These are phyloP conservation scores for Endoconidiophora polonica DNA, from an alignment of 2,329 filamentous ascomycete genomes.

Conservation along the genomic window DNA sequence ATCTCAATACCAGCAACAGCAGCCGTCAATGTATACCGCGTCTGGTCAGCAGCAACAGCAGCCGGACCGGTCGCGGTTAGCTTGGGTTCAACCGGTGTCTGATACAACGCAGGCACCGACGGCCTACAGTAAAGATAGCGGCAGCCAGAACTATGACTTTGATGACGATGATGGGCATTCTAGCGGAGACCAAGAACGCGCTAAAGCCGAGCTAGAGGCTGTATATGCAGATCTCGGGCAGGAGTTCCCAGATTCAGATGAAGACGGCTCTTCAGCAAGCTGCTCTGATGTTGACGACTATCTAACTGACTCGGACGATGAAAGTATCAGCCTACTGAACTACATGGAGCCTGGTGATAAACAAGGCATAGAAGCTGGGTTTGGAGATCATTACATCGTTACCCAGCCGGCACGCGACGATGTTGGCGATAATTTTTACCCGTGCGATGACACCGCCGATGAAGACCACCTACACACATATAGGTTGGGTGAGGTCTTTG, in stretches of 20 bases:
- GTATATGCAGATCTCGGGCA: conserved; percentile 34
- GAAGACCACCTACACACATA: conserved; percentile 73
- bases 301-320: conserved; percentile 10
- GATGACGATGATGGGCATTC: conserved; percentile 13
- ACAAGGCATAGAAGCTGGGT: conserved; percentile 56
- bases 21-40: conserved; percentile 4
- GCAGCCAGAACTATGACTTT: too few species aligned
- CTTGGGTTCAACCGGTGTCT: not conserved
- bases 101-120: too few species aligned
- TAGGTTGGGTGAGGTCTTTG: conserved; percentile 67
- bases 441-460: conserved; percentile 44
- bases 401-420: conserved; percentile 88
- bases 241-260: conserved; percentile 46
- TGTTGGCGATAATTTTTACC: conserved; percentile 68
- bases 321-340: not conserved
- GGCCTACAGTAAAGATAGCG: too few species aligned
- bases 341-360: conserved; percentile 46
- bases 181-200: conserved; percentile 16
- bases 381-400: conserved; percentile 61
- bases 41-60: conserved; percentile 1
- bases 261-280: conserved; percentile 35
- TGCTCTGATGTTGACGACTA: conserved; percentile 27
- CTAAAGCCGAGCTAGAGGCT: conserved; percentile 20
- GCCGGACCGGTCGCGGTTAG: not conserved
- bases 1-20: not conserved